Evolutionary conservation across 2,329 filamentous ascomycete genomes (phyloP).

Genomic region (Tricladium varicosporioides): DNA sequence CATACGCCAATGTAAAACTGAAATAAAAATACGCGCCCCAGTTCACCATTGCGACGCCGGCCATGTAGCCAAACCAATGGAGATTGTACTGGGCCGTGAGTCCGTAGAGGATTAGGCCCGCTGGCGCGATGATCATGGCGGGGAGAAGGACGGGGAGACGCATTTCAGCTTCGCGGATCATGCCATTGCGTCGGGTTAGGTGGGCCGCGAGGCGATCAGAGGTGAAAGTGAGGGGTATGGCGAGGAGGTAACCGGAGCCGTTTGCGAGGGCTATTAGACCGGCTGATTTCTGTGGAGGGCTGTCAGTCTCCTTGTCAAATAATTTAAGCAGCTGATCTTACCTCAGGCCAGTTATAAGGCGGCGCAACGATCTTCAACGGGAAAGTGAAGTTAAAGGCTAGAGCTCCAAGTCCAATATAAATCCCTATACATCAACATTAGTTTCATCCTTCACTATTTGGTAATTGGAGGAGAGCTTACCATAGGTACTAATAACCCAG

Average conservation of each 20-base stretch:
- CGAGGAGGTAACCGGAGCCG: slow-evolving; percentile 37
- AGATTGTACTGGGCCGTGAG: slow-evolving; percentile 50
- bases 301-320: background rate
- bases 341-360: slow-evolving; percentile 46
- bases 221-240: slow-evolving; percentile 43
- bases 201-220: slow-evolving; percentile 39
- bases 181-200: slow-evolving; percentile 37
- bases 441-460: background rate
- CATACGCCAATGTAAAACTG: slow-evolving; percentile 58
- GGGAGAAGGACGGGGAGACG: slow-evolving; percentile 44
- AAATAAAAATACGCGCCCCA: slow-evolving; percentile 54
- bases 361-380: slow-evolving; percentile 44
- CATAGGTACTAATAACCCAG: slow-evolving; percentile 50
- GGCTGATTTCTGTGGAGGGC: slow-evolving; percentile 36
- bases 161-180: slow-evolving; percentile 42
- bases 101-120: slow-evolving; percentile 55
- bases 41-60: slow-evolving; percentile 47
- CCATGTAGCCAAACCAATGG: slow-evolving; percentile 54
- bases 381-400: slow-evolving; percentile 50
- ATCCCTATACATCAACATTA: slow-evolving; percentile 31
- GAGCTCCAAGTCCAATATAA: slow-evolving; percentile 47
- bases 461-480: slow-evolving; percentile 20
- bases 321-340: slow-evolving; percentile 23
- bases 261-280: slow-evolving; percentile 45
- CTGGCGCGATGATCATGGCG: slow-evolving; percentile 51